These are phyloP conservation scores for Melanogaster broomeanus DNA, from an alignment of 768 basidiomycete species.

Conservation along the genomic window DNA sequence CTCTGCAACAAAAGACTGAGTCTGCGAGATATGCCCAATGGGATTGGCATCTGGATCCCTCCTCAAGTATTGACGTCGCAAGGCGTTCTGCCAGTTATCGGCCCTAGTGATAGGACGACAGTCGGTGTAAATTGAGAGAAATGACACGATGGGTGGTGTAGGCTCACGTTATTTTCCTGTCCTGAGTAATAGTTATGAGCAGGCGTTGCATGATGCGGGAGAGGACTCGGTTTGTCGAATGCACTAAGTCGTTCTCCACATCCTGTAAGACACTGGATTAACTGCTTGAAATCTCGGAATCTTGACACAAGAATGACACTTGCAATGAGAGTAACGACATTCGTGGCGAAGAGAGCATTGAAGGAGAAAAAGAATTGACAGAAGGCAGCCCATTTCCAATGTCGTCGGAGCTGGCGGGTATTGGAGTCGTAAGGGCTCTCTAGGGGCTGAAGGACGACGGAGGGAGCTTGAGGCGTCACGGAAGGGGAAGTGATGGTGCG, in stretches of 20 bases:
- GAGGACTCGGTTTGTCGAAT: slow-evolving; percentile 58
- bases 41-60: slow-evolving; percentile 72
- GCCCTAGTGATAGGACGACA: slow-evolving; percentile 41
- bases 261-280: slow-evolving; percentile 47
- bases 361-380: slow-evolving; percentile 91
- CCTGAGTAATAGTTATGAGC: slow-evolving; percentile 73
- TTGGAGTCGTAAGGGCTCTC: slow-evolving; percentile 36
- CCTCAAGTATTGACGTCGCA: slow-evolving; percentile 77
- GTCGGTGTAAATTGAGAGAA: slow-evolving; percentile 20
- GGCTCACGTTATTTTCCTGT: slow-evolving; percentile 76
- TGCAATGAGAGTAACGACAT: slow-evolving; percentile 70
- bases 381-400: slow-evolving; percentile 94
- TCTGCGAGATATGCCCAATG: slow-evolving; percentile 53
- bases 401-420: slow-evolving; percentile 60
- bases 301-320: slow-evolving; percentile 20
- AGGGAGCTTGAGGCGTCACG: slow-evolving; percentile 30
- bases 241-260: slow-evolving; percentile 74
- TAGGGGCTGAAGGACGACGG: slow-evolving; percentile 26
- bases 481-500: slow-evolving; percentile 35
- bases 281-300: slow-evolving; percentile 2
- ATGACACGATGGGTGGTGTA: slow-evolving; percentile 16
- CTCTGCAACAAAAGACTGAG: slow-evolving; percentile 22
- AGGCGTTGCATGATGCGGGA: slow-evolving; percentile 76
- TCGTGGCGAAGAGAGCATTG: slow-evolving; percentile 66
- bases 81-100: slow-evolving; percentile 76